These are phyloP conservation scores for Spergularia marina DNA, from an alignment of 148 eudicot genomes.

Conservation along the genomic window DNA sequence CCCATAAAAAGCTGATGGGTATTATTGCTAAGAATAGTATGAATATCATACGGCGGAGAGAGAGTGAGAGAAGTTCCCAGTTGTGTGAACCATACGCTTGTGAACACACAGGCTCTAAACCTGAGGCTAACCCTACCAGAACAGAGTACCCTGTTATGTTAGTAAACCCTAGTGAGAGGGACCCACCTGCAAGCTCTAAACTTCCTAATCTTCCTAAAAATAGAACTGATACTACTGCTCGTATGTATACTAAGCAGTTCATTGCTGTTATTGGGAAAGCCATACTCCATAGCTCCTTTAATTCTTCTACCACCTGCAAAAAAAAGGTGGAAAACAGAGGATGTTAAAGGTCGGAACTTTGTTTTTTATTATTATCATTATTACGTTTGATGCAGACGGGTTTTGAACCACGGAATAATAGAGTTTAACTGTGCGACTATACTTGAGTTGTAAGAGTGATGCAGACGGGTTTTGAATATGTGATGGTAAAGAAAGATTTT, in stretches of 20 bases:
- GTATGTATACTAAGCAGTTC: constrained; percentile 67
- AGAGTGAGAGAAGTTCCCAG: constrained; percentile 52
- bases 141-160: constrained; percentile 97
- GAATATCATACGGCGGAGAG: constrained; percentile 75
- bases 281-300: constrained; percentile 80
- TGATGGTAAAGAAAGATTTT: too few species aligned
- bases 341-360: neutral
- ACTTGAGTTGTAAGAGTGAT: too few species aligned
- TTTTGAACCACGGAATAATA: neutral
- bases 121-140: constrained; percentile 74
- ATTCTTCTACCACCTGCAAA: constrained; percentile 62
- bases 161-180: constrained; percentile 86
- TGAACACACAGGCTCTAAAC: constrained; percentile 85
- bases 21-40: constrained; percentile 57
- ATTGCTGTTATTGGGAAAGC: constrained; percentile 83
- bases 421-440: neutral
- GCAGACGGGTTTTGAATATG: too few species aligned
- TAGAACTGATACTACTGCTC: constrained; percentile 74
- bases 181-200: constrained; percentile 86
- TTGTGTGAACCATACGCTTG: constrained; percentile 71
- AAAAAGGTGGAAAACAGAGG: neutral
- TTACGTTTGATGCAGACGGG: neutral
- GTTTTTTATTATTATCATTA: too few species aligned
- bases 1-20: constrained; percentile 72
- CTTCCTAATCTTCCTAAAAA: constrained; percentile 85